Percentiles rank a stretch among this genome's conserved stretches.
Evolutionary conservation across 345 rosid genomes (phyloP).

Genomic region (Excoecaria cochinchinensis): DNA sequence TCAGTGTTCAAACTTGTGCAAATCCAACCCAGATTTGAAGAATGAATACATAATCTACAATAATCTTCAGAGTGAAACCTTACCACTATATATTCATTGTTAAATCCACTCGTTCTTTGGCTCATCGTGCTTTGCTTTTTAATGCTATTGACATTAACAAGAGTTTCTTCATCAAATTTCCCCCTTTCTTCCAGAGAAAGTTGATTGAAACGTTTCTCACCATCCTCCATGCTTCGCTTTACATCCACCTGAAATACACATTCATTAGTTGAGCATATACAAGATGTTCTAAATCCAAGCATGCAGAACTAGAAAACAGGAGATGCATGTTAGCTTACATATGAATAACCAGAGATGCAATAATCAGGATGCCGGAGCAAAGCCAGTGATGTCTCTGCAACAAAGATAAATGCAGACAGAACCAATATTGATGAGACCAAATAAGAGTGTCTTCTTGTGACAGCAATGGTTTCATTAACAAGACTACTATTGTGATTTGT

Average conservation of each 20-base stretch:
- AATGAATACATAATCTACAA: background rate
- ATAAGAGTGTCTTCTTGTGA: background rate
- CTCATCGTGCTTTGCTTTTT: constrained; percentile 58
- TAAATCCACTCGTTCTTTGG: constrained; percentile 60
- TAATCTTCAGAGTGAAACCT: constrained; percentile 11
- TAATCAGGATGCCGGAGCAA: constrained; percentile 94
- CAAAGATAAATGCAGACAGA: constrained; percentile 13
- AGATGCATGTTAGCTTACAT: constrained; percentile 48
- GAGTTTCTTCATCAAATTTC: constrained; percentile 91
- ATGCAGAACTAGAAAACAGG: background rate
- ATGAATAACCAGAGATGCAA: constrained; percentile 92
- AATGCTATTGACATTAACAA: constrained; percentile 81
- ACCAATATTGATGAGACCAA: background rate
- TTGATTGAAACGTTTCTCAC: constrained; percentile 84
- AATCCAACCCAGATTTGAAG: background rate
- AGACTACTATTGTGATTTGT: background rate
- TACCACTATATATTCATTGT: constrained; percentile 94
- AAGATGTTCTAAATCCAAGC: background rate
- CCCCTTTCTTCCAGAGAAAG: constrained; percentile 97
- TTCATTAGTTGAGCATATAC: background rate
- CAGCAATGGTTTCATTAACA: background rate
- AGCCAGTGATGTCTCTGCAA: constrained; percentile 80
- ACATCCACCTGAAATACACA: constrained; percentile 56
- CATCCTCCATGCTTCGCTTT: constrained; percentile 68
- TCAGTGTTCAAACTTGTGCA: background rate